These are phyloP conservation scores for Helicocarpus griseus DNA, from an alignment of 2,329 filamentous ascomycete species.

Conservation along the genomic window DNA sequence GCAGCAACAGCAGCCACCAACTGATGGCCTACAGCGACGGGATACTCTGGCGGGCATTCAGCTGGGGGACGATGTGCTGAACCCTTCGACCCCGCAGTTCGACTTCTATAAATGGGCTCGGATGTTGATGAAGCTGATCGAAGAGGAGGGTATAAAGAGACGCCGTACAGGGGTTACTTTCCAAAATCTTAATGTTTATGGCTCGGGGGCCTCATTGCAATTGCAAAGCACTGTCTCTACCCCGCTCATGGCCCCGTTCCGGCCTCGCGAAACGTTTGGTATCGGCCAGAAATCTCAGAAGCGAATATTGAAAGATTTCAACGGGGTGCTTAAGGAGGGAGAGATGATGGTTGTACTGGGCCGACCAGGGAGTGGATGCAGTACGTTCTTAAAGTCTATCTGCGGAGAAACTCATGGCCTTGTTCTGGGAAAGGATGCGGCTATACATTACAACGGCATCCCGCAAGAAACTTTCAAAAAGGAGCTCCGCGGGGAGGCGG, in stretches of 20 bases:
- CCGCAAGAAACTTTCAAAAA: slow-evolving; percentile 64
- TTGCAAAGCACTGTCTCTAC: slow-evolving; percentile 59
- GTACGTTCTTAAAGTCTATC: slow-evolving; percentile 75
- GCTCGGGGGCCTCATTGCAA: slow-evolving; percentile 57
- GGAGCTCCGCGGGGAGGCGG: slow-evolving; percentile 33
- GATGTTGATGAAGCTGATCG: slow-evolving; percentile 41
- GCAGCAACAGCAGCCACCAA: not conserved
- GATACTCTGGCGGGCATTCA: slow-evolving; percentile 32
- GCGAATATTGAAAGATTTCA: slow-evolving; percentile 46
- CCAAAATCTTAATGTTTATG: slow-evolving; percentile 56
- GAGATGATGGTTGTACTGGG: slow-evolving; percentile 35
- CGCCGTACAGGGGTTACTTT: slow-evolving; percentile 53
- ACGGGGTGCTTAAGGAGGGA: slow-evolving; percentile 43
- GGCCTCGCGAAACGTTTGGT: slow-evolving; percentile 45
- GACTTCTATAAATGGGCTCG: slow-evolving; percentile 45
- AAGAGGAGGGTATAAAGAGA: slow-evolving; percentile 46
- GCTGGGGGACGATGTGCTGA: slow-evolving; percentile 40
- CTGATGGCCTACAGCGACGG: slow-evolving; percentile 11
- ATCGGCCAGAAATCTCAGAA: slow-evolving; percentile 40
- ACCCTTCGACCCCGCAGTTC: slow-evolving; percentile 43
- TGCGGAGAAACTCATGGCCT: slow-evolving; percentile 75
- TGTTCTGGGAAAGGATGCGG: slow-evolving; percentile 56
- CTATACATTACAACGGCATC: slow-evolving; percentile 67
- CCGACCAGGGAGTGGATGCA: slow-evolving; percentile 47
- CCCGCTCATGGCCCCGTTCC: slow-evolving; percentile 48